These are phyloP conservation scores for Fusarium sp. DNA, from an alignment of 2,329 filamentous ascomycete species.

Conservation along the genomic window DNA sequence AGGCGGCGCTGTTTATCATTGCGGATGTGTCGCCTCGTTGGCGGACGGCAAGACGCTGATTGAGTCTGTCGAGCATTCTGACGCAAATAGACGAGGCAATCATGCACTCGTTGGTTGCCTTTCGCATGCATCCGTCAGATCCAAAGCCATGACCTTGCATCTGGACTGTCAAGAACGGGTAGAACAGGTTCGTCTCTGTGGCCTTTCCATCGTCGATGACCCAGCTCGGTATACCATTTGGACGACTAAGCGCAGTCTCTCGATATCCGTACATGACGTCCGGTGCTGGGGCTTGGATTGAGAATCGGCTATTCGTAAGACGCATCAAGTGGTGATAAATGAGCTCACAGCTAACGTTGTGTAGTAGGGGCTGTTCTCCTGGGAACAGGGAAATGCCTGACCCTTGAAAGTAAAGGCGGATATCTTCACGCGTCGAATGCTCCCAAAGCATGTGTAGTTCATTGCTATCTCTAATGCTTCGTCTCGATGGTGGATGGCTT, in stretches of 20 bases:
- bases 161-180: neutral
- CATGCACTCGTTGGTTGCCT: neutral
- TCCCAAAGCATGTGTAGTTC: neutral
- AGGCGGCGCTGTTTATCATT: neutral
- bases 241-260: neutral
- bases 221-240: neutral
- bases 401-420: neutral
- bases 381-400: neutral
- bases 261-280: neutral
- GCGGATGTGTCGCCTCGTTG: neutral
- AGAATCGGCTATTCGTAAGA: neutral
- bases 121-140: neutral
- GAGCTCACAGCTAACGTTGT: too few relatives aligned
- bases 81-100: neutral
- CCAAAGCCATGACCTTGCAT: neutral
- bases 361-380: neutral
- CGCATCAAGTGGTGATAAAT: neutral
- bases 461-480: neutral
- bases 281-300: neutral
- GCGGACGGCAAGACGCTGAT: neutral
- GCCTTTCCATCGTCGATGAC: neutral
- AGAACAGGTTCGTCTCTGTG: neutral
- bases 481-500: neutral
- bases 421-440: neutral
- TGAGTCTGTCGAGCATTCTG: slow-evolving; percentile 1